phyloP scores from a whole-genome alignment of 192 early-diverging fungal species.

The Funneliformis mosseae region DNA sequence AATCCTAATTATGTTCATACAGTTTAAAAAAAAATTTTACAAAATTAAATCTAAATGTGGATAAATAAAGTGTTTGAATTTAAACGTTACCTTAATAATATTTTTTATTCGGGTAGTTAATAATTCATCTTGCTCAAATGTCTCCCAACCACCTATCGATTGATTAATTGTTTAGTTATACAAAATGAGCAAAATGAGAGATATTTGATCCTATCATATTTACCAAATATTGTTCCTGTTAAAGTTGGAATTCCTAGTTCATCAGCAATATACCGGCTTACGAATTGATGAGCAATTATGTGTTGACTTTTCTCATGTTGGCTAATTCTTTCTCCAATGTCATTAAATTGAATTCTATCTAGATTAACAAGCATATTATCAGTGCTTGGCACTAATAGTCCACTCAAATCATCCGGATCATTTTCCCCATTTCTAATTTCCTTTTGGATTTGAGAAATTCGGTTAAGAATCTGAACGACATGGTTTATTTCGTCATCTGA shows the following conservation, averaged over 20 bases:
- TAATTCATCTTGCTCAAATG: background rate
- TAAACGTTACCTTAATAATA: background rate
- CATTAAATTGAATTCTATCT: conserved; percentile 2
- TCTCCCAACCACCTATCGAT: background rate
- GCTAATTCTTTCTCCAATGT: background rate
- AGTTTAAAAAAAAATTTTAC: background rate
- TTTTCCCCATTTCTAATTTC: background rate
- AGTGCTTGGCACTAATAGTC: background rate
- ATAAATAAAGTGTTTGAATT: background rate
- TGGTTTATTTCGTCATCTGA: background rate
- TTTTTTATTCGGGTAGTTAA: background rate
- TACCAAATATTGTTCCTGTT: background rate
- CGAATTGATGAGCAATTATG: background rate
- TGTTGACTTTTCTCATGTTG: background rate
- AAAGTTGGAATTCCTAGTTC: background rate
- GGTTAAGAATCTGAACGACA: background rate
- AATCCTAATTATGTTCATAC: background rate
- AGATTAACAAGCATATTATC: background rate
- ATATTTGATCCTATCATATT: too few species aligned
- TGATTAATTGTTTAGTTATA: background rate
- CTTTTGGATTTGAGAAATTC: background rate
- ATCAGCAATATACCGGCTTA: background rate
- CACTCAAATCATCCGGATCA: background rate
- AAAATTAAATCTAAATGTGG: background rate
- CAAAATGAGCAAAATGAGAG: background rate